Evolutionary conservation across 2,329 filamentous ascomycete species (phyloP), one percentile per base, ranked within the genome.

Genomic region (Penicillium sp.): DNA sequence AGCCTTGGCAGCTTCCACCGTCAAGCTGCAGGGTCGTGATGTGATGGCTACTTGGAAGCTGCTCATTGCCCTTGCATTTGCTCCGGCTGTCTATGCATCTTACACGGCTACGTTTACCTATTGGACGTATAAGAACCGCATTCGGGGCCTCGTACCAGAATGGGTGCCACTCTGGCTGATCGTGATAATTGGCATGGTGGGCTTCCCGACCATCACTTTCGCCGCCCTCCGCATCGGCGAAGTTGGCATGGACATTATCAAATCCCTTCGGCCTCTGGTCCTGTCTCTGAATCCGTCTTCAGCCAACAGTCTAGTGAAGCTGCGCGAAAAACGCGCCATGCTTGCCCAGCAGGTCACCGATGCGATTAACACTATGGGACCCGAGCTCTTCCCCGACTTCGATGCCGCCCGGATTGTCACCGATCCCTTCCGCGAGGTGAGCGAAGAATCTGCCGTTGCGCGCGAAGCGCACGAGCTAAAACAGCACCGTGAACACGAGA

Each of bases 241-340:
- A 80, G 90, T 96, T n/a, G 95, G 94, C 56, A 97, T 99, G 93
- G 95, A 99, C 74, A 97, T 99, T 59, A 83, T 95, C 81, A 99
- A 98, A 79, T 98, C 94, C 0, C 85, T 99, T 17, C 88, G 92
- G 10, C 95, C 95, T 6, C 86, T 99, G 10, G 83, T 96, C 50
- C 84, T 97, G 37, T 95, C 91, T 67, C 85, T 98, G 72, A 90
- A 91, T 70, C 95, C 95, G 1, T 88, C 88, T 4, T 94, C 91
- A 1, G 90, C 88, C 75, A 96, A 93, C 80, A 92, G 90, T 61
- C 87, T 99, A 53, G 86, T 91, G 65, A 90, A 89, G 70, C 85
- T 99, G 55, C 88, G 92, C 61, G 81, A 86, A 67, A 84, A 87
- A 64, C 88, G 95, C 57, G 89, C 86, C 28, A 85, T 90, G 65